These are phyloP conservation scores for Scutellaria minor DNA, from an alignment of 257 asterid species.

Conservation along the genomic window DNA sequence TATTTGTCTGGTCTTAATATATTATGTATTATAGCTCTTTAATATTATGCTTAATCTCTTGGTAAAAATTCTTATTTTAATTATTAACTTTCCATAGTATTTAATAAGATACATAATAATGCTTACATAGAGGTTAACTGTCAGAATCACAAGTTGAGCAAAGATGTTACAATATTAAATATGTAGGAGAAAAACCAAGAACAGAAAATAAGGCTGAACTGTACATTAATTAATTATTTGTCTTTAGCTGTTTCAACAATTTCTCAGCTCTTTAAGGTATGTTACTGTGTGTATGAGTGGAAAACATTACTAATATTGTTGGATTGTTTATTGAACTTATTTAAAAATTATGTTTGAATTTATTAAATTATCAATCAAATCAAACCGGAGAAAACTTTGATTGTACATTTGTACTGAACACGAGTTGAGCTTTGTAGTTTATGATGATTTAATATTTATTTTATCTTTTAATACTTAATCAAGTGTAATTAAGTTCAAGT, in stretches of 20 bases:
- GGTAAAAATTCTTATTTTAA: background rate
- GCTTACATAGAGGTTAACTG: constrained; percentile 21
- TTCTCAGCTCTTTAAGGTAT: too few species aligned
- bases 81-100: background rate
- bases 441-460: too few species aligned
- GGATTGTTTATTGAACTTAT: too few species aligned
- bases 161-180: background rate
- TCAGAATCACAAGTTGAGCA: constrained; percentile 32
- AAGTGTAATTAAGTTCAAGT: too few species aligned
- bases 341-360: too few species aligned
- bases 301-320: too few species aligned
- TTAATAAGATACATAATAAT: background rate
- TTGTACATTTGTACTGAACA: too few species aligned
- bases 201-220: constrained; percentile 18
- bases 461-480: too few species aligned
- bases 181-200: background rate
- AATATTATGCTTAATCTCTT: background rate
- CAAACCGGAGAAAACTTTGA: too few species aligned
- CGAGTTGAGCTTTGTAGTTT: too few species aligned
- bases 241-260: background rate
- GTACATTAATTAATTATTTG: background rate
- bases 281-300: too few species aligned
- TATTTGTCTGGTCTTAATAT: constrained; percentile 28
- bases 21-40: background rate
- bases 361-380: too few species aligned